These are phyloP conservation scores for Vicia villosa DNA, from an alignment of 306 rosid species.

Conservation along the genomic window DNA sequence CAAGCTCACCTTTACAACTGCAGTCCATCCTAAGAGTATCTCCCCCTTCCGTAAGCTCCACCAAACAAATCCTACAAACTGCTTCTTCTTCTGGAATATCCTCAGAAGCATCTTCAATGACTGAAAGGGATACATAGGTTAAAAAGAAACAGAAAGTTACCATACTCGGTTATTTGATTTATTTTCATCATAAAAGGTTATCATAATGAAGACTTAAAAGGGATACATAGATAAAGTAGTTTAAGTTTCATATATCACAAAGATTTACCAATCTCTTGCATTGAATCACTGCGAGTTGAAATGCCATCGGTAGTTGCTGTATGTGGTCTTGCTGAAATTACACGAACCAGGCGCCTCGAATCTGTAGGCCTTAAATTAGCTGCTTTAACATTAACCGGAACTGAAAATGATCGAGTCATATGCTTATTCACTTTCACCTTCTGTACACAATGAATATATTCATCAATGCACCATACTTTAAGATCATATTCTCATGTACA, in stretches of 20 bases:
- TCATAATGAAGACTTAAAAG: constrained; percentile 34
- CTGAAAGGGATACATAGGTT: constrained; percentile 49
- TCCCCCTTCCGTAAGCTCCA: constrained; percentile 81
- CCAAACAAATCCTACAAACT: constrained; percentile 87
- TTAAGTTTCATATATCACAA: constrained; percentile 2
- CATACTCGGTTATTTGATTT: neutral
- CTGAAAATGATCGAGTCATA: constrained; percentile 79
- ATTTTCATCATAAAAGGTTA: neutral
- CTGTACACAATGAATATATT: constrained; percentile 46
- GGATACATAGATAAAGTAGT: constrained; percentile 3
- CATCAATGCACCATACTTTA: constrained; percentile 23
- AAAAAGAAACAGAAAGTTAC: neutral
- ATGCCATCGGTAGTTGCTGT: constrained; percentile 43
- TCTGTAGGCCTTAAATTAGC: constrained; percentile 54
- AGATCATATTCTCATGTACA: neutral
- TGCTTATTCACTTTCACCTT: constrained; percentile 52
- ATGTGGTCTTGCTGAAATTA: constrained; percentile 64
- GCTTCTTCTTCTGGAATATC: constrained; percentile 98
- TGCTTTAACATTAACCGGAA: constrained; percentile 62
- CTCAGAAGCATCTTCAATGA: constrained; percentile 65
- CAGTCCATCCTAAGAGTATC: constrained; percentile 88
- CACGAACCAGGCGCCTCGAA: constrained; percentile 72
- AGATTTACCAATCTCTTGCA: constrained; percentile 58
- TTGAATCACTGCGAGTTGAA: constrained; percentile 45
- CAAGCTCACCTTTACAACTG: constrained; percentile 96